Base-by-base conservation (phyloP, 75 land plant genomes). In the Cupressus sempervirens region DNA sequence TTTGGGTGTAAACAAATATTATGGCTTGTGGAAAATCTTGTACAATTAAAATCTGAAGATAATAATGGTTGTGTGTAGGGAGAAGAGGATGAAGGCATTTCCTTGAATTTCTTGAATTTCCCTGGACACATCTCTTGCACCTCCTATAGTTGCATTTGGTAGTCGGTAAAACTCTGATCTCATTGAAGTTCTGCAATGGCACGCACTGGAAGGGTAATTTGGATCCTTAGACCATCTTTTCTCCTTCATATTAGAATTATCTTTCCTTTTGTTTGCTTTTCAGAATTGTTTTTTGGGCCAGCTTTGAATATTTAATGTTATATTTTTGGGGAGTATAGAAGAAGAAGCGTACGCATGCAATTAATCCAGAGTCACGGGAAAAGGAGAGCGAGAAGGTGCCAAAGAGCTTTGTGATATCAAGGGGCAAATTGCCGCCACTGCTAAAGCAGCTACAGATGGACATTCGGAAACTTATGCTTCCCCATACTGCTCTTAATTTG, bases 381-480 rank as follows among this genome's bases (percentile, higher is more conserved):
- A 90, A 94, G 36, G 95, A 93, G 68, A 95, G 93, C 4, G 88
- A 91, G 43, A 98, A 98, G 88, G 93, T 98, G 38, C 99, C 99
- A 3, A 95, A 91, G 87, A 98, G 99, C 85, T 94, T 98, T 82
- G 98, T 98, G 41, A 91, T 98, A 79, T 88, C 91, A 1, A 91
- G 99, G 52, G 96, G 96, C 32, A 98, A 96, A 89, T 81, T 98
- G 74, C 98, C 99, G 15, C 90, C 89, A 38, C 79, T 93, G 29
- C 89, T 96, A 30, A 91, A 85, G 81, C 92, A 92, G 56, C 89
- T 98, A 45, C 87, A 95, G 68, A 62, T 90, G 84, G 99, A 98
- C 79, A 87, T 98, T 83, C 95, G 99, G 56, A 95, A 95, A 90
- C 81, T 98, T 30, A 98, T 98, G 99, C 93, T 93, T 81, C 99